phyloP scores from a whole-genome alignment of 164 flowering plant genomes.

The Paratinospora sagittata region DNA sequence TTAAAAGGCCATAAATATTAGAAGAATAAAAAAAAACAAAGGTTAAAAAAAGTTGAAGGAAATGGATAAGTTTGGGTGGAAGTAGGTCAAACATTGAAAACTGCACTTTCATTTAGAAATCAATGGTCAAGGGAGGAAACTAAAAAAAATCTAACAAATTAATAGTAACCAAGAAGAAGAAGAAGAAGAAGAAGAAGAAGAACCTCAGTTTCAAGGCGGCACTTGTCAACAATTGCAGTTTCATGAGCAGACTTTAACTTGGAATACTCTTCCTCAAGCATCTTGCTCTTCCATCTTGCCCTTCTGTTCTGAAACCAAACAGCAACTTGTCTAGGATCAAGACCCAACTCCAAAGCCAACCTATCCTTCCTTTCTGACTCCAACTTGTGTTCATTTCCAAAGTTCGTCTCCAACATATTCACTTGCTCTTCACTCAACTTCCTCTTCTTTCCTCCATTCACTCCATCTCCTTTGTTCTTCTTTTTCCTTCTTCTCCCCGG shows the following conservation, averaged over 20 bases:
- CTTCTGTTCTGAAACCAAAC: slow-evolving; percentile 80
- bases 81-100: no score
- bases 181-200: no score
- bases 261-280: slow-evolving; percentile 54
- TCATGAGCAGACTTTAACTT: slow-evolving; percentile 42
- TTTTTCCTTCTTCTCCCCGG: slow-evolving; percentile 25
- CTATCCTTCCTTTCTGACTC: slow-evolving; percentile 59
- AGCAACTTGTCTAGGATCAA: slow-evolving; percentile 73
- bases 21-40: no score
- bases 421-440: slow-evolving; percentile 56
- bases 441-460: slow-evolving; percentile 36
- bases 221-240: slow-evolving; percentile 36
- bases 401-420: slow-evolving; percentile 38
- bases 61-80: no score
- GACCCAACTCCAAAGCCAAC: slow-evolving; percentile 56
- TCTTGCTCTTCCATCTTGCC: slow-evolving; percentile 74
- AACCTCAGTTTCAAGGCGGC: slow-evolving; percentile 67
- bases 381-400: slow-evolving; percentile 56
- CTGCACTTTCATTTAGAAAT: no score
- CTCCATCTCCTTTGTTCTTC: slow-evolving; percentile 28
- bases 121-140: no score
- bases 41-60: no score
- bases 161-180: background rate
- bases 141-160: no score
- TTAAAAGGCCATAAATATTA: no score